Percentiles rank a stretch among this genome's conserved stretches.
phyloP scores from a whole-genome alignment of 768 basidiomycete species.

The Pilatotrama ljubarskyi region DNA sequence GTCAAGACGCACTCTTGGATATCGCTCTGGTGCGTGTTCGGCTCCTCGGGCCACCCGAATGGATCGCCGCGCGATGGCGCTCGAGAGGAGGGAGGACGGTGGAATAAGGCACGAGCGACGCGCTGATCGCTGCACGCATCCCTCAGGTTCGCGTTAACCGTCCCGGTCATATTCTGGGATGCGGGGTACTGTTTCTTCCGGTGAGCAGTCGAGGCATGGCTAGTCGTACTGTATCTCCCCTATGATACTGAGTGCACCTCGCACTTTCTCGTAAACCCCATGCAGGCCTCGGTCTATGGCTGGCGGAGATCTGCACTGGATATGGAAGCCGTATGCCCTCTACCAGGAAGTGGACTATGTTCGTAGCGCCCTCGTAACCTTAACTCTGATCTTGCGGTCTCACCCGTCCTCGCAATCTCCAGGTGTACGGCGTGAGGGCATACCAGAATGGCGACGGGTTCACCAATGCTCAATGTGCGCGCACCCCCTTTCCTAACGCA shows the following conservation, averaged over 20 bases:
- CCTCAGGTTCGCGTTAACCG: constrained; percentile 60
- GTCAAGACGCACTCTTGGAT: constrained; percentile 28
- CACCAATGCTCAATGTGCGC: constrained; percentile 79
- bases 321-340: constrained; percentile 81
- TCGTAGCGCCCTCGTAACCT: constrained; percentile 19
- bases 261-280: background rate
- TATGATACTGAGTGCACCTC: background rate
- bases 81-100: background rate
- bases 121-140: constrained; percentile 5
- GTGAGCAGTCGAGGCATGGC: constrained; percentile 39
- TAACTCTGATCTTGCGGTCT: background rate
- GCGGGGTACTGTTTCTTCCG: constrained; percentile 78
- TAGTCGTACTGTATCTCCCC: background rate
- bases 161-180: constrained; percentile 76
- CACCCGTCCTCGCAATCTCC: background rate
- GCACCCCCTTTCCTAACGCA: background rate
- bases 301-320: constrained; percentile 89
- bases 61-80: background rate
- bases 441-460: constrained; percentile 73
- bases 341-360: constrained; percentile 67
- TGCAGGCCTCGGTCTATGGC: constrained; percentile 80
- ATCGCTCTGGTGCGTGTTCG: constrained; percentile 30
- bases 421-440: constrained; percentile 76
- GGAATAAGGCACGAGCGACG: background rate
- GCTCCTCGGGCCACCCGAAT: background rate